phyloP scores from a whole-genome alignment of 2,329 filamentous ascomycete genomes.

The Septoria petroselini region DNA sequence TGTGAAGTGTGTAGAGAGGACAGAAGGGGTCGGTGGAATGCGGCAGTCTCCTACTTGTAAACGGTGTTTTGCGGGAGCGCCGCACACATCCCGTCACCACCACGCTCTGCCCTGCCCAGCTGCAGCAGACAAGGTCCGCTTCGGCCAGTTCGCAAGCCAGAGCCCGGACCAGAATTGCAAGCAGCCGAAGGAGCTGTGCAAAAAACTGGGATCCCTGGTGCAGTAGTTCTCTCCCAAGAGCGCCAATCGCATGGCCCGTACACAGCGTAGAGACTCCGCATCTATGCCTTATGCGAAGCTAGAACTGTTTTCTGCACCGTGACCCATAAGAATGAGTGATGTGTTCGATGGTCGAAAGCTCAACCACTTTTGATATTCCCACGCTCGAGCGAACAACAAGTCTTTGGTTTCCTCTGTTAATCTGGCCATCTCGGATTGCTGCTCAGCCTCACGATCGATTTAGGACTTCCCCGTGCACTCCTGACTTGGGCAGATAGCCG shows the following conservation, averaged over 20 bases:
- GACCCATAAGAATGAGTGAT: slow-evolving; percentile 15
- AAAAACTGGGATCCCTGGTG: slow-evolving; percentile 14
- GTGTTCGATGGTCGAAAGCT: slow-evolving; percentile 10
- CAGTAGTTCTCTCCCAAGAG: slow-evolving; percentile 11
- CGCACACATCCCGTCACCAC: not conserved
- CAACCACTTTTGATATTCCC: slow-evolving; percentile 1
- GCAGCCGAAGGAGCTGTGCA: slow-evolving; percentile 6
- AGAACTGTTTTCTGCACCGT: slow-evolving; percentile 17
- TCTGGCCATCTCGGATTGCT: not conserved
- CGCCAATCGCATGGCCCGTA: slow-evolving; percentile 20
- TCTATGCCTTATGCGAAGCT: slow-evolving; percentile 20
- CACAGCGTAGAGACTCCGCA: slow-evolving; percentile 12
- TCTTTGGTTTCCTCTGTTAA: not conserved
- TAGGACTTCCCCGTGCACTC: not conserved
- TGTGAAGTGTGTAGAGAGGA: slow-evolving; percentile 27
- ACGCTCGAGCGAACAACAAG: not conserved
- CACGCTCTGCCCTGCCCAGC: not conserved
- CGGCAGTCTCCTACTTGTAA: slow-evolving; percentile 23
- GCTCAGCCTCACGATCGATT: not conserved
- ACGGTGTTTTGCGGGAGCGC: slow-evolving; percentile 7
- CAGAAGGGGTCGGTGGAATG: slow-evolving; percentile 13
- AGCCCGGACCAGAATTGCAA: slow-evolving; percentile 10
- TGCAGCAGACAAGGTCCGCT: slow-evolving; percentile 10
- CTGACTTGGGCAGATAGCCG: slow-evolving; percentile 5
- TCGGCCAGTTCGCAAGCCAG: slow-evolving; percentile 16